Evolutionary conservation across 345 rosid genomes (phyloP), one percentile per base, ranked within the genome.

Genomic region (Dimocarpus longan): DNA sequence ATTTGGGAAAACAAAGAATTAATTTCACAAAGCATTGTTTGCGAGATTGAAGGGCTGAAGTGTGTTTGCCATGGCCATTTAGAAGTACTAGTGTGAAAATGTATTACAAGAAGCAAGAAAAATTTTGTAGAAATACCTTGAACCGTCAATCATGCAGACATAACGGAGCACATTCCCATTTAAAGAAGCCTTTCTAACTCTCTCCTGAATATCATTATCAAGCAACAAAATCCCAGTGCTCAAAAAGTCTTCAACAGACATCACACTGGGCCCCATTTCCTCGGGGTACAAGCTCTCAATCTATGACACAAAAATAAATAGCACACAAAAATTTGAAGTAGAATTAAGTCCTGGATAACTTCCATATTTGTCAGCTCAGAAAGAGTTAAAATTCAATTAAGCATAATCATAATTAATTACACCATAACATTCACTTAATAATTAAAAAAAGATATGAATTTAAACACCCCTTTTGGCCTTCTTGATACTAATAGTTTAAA

Each of bases 261-360:
- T 90, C 63, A 73, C 66, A 79, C 76, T 70, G 44, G 97, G 91
- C 77, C 90, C 88, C 98, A 93, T 93, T 77, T 87, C 93, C 76
- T 87, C 86, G 3, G 97, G 96, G 84, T 90, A 93, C 85, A 93
- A 84, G 88, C 98, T 93, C 86, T 93, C 98, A 73, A 93, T 85
- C 98, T 95, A 83, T 75, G 73, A 79, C 80, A 75, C 15, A 71
- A 71, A 59, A 73, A 32, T 54, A 77, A 56, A 15, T 39, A 76
- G 59, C n/a, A 52, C 32, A 71, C 8, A 59, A 12, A 75, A 76
- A 66, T 15, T 60, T 32, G 69, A 40, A 66, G 40, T 46, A 48
- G 62, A 80, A 71, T 19, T 12, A 42, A 24, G 52, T 60, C 9
- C 13, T 8, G 22, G 16, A 69, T 46, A 64, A 79, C 39, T 65